Percentiles rank a stretch among this genome's conserved stretches.
These are phyloP conservation scores for Geotrichum bryndzae DNA, from an alignment of 1,139 yeast genomes.

Conservation along the genomic window DNA sequence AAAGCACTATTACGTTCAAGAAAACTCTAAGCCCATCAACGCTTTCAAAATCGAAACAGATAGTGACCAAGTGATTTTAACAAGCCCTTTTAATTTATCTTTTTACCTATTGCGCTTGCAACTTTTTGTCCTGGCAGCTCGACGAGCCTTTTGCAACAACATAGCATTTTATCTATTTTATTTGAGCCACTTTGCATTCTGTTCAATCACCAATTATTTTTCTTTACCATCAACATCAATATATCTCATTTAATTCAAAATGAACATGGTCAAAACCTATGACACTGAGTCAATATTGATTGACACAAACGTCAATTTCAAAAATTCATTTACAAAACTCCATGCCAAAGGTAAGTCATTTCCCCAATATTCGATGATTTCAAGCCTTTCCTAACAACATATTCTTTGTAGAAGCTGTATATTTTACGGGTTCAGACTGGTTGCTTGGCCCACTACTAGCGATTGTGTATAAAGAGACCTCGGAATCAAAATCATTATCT, in stretches of 20 bases:
- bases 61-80: background rate
- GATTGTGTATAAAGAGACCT: constrained; percentile 27
- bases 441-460: constrained; percentile 35
- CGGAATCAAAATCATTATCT: constrained; percentile 36
- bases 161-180: background rate
- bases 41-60: background rate
- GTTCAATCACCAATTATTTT: background rate
- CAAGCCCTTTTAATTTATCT: background rate
- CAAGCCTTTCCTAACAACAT: background rate
- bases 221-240: background rate
- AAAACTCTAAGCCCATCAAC: background rate
- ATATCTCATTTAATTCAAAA: background rate
- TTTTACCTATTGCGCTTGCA: background rate
- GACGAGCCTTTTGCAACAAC: background rate
- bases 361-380: background rate
- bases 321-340: constrained; percentile 4
- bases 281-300: constrained; percentile 2
- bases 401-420: constrained; percentile 32
- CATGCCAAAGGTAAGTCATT: constrained; percentile 14
- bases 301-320: constrained; percentile 4
- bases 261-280: background rate
- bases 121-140: background rate
- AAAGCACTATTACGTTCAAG: background rate
- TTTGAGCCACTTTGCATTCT: background rate
- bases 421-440: constrained; percentile 35